phyloP scores from a whole-genome alignment of 495 filamentous ascomycete genomes.

The Trichoderma asperelloides region DNA sequence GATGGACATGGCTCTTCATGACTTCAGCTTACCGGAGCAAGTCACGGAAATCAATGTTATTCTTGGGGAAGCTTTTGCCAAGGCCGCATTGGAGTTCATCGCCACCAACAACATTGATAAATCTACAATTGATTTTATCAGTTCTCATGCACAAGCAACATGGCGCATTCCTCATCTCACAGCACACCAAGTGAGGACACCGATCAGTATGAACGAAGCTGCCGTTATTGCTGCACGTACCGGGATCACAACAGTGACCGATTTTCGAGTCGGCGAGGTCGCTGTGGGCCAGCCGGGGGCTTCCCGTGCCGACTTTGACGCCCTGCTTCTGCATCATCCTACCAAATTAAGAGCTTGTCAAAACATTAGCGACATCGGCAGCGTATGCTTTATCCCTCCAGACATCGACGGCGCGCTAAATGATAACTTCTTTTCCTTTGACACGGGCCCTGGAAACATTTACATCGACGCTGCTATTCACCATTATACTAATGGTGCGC shows the following conservation, averaged over 20 bases:
- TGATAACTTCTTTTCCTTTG: conserved; percentile 42
- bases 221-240: conserved; percentile 30
- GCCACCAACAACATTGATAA: conserved; percentile 35
- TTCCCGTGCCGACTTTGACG: conserved; percentile 41
- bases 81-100: conserved; percentile 38
- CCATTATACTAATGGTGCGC: conserved; percentile 34
- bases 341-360: conserved; percentile 48
- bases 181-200: conserved; percentile 35
- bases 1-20: conserved; percentile 44
- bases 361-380: conserved; percentile 52
- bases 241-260: conserved; percentile 35
- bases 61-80: conserved; percentile 43
- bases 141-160: conserved; percentile 50
- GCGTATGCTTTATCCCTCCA: conserved; percentile 51
- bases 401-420: conserved; percentile 37
- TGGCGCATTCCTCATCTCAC: conserved; percentile 47
- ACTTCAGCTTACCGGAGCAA: conserved; percentile 41
- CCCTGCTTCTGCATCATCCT: conserved; percentile 45
- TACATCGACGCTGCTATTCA: conserved; percentile 38
- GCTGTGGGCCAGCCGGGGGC: conserved; percentile 37
- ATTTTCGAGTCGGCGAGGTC: conserved; percentile 37
- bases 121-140: conserved; percentile 42
- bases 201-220: conserved; percentile 39
- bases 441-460: conserved; percentile 40
- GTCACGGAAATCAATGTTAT: conserved; percentile 44